These are phyloP conservation scores for Chaetoceros tenuissimus DNA, from an alignment of 108 stramenopile species.

Conservation along the genomic window DNA sequence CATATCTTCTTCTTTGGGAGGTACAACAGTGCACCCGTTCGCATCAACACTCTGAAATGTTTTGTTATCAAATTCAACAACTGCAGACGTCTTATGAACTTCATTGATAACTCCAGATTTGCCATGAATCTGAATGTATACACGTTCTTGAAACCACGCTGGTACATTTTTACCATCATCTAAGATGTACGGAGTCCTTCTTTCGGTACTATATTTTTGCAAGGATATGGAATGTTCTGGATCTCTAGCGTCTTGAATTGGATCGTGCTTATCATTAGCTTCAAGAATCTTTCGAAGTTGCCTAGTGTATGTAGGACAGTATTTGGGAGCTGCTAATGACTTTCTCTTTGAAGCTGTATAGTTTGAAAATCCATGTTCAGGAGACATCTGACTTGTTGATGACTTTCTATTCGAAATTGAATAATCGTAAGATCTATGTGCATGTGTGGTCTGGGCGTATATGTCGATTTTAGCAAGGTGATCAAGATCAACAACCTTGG, in stretches of 20 bases:
- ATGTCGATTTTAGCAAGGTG: conserved; percentile 74
- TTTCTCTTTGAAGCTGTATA: too few species aligned
- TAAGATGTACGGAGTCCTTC: conserved; percentile 30
- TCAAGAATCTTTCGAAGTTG: too few species aligned
- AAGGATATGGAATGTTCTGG: too few species aligned
- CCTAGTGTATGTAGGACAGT: too few species aligned
- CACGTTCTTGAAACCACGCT: conserved; percentile 90
- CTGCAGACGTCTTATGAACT: conserved; percentile 57
- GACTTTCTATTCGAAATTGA: too few species aligned
- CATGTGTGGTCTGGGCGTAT: conserved; percentile 7
- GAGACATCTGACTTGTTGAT: too few species aligned
- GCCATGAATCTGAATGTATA: conserved; percentile 64
- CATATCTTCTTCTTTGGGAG: conserved; percentile 79
- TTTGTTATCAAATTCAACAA: conserved; percentile 72
- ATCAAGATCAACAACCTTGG: conserved; percentile 87
- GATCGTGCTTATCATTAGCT: too few species aligned
- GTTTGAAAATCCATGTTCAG: too few species aligned
- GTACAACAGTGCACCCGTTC: conserved; percentile 59
- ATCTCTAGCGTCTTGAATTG: too few species aligned
- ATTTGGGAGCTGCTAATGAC: too few species aligned
- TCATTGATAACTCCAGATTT: conserved; percentile 72
- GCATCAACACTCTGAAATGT: conserved; percentile 43
- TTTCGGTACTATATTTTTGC: conserved; percentile 17
- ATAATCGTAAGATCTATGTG: too few species aligned
- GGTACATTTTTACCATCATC: conserved; percentile 59